Conservation (phyloP, 2,329 filamentous ascomycete genomes). For the Colletotrichum ledebouriae region DNA sequence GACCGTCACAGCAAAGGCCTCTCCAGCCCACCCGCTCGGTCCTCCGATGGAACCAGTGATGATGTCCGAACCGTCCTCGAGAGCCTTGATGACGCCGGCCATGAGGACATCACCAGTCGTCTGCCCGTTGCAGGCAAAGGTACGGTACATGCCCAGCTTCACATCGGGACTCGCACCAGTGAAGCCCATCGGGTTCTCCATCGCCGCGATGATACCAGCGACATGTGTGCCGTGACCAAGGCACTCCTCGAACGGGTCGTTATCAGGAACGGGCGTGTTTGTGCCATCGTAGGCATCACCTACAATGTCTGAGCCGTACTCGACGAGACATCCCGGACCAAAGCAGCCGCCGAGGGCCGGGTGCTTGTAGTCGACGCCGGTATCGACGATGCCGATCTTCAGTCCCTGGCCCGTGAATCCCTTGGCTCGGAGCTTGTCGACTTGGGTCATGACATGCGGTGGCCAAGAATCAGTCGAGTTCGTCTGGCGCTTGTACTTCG, state of each 20-base stretch:
- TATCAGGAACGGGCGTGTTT: conserved; percentile 51
- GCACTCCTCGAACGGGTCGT: conserved; percentile 56
- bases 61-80: conserved; percentile 59
- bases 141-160: conserved; percentile 55
- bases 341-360: conserved; percentile 63
- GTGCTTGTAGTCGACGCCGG: conserved; percentile 59
- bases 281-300: conserved; percentile 52
- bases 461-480: conserved; percentile 55
- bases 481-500: conserved; percentile 30
- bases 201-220: conserved; percentile 60
- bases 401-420: conserved; percentile 64
- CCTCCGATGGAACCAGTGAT: conserved; percentile 68
- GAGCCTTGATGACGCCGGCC: conserved; percentile 55
- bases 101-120: conserved; percentile 55
- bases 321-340: conserved; percentile 59
- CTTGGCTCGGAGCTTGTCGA: conserved; percentile 63
- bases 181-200: conserved; percentile 52
- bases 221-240: conserved; percentile 60
- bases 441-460: conserved; percentile 69
- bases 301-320: conserved; percentile 58
- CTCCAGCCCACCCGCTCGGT: conserved; percentile 64
- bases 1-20: conserved; percentile 63
- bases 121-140: conserved; percentile 51
- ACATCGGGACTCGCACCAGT: conserved; percentile 56
- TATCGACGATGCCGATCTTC: conserved; percentile 67